Percentiles rank a stretch among this genome's conserved stretches.
phyloP scores from a whole-genome alignment of 805 yeast species.

The Metahyphopichia silvanorum region DNA sequence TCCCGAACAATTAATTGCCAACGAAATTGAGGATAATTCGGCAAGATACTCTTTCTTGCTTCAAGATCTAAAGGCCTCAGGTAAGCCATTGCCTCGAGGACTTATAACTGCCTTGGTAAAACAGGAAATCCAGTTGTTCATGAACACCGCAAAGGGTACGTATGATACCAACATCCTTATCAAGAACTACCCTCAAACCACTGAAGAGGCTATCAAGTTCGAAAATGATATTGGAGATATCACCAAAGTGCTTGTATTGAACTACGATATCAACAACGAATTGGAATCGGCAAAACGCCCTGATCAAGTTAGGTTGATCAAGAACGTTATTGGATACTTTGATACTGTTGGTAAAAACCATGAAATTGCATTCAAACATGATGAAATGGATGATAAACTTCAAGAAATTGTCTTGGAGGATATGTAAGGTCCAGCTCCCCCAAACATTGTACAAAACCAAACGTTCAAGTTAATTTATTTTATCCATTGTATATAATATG shows the following conservation, averaged over 20 bases:
- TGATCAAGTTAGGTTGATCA: conserved; percentile 22
- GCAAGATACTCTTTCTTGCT: conserved; percentile 53
- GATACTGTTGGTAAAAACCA: conserved; percentile 56
- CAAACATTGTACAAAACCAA: not conserved
- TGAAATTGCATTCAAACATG: conserved; percentile 12
- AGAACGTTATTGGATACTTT: conserved; percentile 61
- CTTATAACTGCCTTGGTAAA: conserved; percentile 49
- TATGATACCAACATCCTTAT: conserved; percentile 48
- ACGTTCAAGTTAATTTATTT: not conserved
- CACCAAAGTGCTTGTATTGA: conserved; percentile 35
- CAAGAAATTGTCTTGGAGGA: conserved; percentile 18
- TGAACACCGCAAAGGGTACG: conserved; percentile 36
- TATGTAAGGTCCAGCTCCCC: conserved; percentile 5
- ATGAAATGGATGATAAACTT: conserved; percentile 18
- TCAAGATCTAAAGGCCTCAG: conserved; percentile 34
- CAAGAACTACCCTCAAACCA: conserved; percentile 56
- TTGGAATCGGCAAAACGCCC: conserved; percentile 12
- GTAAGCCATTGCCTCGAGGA: conserved; percentile 39
- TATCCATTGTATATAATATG: conserved; percentile 3
- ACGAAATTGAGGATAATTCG: conserved; percentile 40
- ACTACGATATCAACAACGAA: conserved; percentile 24
- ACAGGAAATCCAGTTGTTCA: conserved; percentile 28
- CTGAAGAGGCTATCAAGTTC: conserved; percentile 67
- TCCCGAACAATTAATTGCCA: conserved; percentile 45
- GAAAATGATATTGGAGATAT: conserved; percentile 64